Evolutionary conservation across 2,329 filamentous ascomycete species (phyloP).

Genomic region (Bipolaris gigantea): DNA sequence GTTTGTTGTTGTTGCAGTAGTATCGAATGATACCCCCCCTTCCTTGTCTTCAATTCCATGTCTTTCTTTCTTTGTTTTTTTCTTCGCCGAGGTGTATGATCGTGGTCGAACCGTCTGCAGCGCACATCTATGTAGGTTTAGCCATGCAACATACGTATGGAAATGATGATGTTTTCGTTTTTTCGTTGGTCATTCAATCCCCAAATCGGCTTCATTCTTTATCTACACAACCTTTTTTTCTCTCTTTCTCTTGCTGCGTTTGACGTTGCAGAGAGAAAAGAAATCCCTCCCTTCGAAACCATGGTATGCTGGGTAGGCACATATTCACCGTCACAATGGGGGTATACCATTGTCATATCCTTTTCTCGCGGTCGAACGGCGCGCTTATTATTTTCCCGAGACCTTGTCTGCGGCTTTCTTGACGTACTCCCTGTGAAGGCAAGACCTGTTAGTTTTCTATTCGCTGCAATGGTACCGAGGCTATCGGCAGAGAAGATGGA

Average conservation of each 20-base stretch:
- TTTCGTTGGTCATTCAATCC: neutral
- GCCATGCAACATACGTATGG: no score
- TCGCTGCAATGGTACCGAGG: no score
- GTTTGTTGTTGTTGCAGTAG: neutral
- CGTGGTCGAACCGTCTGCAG: no score
- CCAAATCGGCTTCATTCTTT: no score
- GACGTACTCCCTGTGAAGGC: conserved; percentile 38
- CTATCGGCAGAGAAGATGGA: neutral
- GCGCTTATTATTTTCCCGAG: conserved; percentile 21
- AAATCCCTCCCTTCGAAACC: no score
- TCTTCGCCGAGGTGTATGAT: no score
- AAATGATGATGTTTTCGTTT: no score
- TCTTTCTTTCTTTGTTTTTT: neutral
- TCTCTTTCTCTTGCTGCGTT: neutral
- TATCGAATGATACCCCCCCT: neutral
- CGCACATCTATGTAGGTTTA: neutral
- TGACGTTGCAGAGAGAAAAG: no score
- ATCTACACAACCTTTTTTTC: neutral
- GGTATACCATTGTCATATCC: no score
- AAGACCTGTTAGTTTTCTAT: conserved; percentile 9
- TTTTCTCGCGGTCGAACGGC: no score
- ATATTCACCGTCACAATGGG: no score
- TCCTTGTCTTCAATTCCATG: neutral
- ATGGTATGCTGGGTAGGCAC: no score
- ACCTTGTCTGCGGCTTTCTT: conserved; percentile 43